Conservation (phyloP, 345 rosid genomes). For the Fremontodendron californicum region DNA sequence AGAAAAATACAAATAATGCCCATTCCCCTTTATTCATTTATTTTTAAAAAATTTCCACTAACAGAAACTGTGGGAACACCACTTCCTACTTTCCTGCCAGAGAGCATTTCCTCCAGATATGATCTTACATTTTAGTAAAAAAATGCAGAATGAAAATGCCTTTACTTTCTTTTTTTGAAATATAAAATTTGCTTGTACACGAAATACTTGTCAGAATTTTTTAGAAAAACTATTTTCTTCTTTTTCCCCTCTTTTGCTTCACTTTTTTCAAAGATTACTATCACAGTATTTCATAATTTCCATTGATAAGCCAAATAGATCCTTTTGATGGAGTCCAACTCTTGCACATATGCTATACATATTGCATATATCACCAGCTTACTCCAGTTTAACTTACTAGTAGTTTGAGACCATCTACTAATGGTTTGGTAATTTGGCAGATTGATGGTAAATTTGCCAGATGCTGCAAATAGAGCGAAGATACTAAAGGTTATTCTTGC, state of each 20-base stretch:
- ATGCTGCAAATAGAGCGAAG: constrained; percentile 76
- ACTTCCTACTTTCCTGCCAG: not conserved
- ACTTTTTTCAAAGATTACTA: not conserved
- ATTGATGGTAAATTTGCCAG: constrained; percentile 88
- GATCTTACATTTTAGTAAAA: not conserved
- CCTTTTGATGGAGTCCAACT: not conserved
- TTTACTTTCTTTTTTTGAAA: not conserved
- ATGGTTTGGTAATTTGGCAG: constrained; percentile 29
- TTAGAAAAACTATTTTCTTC: not conserved
- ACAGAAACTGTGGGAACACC: not conserved
- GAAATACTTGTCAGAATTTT: not conserved
- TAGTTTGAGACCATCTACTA: not conserved
- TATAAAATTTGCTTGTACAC: not conserved
- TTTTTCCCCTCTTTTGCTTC: not conserved
- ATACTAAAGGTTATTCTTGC: constrained; percentile 75
- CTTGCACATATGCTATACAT: not conserved
- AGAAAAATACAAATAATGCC: not conserved
- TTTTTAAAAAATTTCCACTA: not conserved
- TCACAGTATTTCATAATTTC: not conserved
- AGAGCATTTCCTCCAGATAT: not conserved
- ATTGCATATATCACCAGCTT: not conserved
- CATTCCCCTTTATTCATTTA: not conserved
- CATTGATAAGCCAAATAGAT: not conserved
- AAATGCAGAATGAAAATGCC: not conserved
- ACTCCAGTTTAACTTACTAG: not conserved